Evolutionary conservation across 306 rosid species (phyloP).

Genomic region (Acacia melanoxylon): DNA sequence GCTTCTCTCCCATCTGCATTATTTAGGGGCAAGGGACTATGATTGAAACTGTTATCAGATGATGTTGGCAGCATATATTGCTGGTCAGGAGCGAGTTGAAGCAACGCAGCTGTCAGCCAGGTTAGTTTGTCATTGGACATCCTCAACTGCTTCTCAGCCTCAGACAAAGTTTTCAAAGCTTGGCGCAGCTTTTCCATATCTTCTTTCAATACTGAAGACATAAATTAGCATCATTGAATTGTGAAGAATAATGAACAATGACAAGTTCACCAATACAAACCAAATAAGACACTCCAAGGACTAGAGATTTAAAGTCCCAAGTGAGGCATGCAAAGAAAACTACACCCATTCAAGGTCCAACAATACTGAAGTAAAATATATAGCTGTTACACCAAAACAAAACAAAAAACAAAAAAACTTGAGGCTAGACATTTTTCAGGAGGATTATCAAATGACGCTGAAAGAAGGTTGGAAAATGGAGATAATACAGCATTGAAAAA

Average conservation of each 20-base stretch:
- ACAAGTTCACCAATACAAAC: neutral
- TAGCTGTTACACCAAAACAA: neutral
- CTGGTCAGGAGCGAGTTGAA: constrained; percentile 98
- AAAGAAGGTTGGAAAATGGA: neutral
- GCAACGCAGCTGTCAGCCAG: constrained; percentile 96
- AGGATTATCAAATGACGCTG: neutral
- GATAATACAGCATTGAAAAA: constrained; percentile 5
- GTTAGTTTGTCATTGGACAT: constrained; percentile 92
- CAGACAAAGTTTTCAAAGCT: constrained; percentile 91
- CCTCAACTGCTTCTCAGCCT: constrained; percentile 96
- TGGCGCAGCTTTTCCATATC: constrained; percentile 98
- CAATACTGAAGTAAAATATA: neutral
- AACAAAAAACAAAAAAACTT: neutral
- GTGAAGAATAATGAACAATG: constrained; percentile 12
- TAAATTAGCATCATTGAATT: constrained; percentile 17
- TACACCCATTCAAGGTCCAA: neutral
- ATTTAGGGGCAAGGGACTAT: constrained; percentile 68
- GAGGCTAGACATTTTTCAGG: constrained; percentile 8
- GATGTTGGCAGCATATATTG: constrained; percentile 91
- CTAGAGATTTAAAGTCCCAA: constrained; percentile 9
- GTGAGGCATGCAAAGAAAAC: neutral
- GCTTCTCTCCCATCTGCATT: constrained; percentile 47
- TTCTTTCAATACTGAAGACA: constrained; percentile 73
- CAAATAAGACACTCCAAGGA: neutral
- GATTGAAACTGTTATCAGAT: constrained; percentile 79